phyloP scores from a whole-genome alignment of 2,329 filamentous ascomycete genomes.

The Xylariaceae sp. region DNA sequence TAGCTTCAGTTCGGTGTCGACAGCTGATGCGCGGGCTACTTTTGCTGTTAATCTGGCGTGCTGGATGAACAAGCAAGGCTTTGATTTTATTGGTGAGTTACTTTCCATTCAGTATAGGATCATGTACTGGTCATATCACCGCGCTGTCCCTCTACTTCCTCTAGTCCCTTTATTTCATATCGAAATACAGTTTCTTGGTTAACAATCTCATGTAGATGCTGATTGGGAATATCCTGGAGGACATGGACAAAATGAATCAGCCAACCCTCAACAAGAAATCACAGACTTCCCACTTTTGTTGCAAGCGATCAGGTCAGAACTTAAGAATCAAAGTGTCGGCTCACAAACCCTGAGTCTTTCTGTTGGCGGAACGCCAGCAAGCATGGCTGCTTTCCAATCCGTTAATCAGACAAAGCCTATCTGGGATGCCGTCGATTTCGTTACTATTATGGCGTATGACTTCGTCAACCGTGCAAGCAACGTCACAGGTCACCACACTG shows the following conservation, averaged over 20 bases:
- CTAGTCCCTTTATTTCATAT: too few species aligned
- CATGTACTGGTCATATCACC: neutral
- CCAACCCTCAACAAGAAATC: constrained; percentile 11
- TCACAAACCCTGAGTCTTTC: constrained; percentile 12
- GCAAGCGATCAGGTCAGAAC: neutral
- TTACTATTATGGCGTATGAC: constrained; percentile 25
- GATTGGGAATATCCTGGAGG: constrained; percentile 28
- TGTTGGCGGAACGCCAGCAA: constrained; percentile 2
- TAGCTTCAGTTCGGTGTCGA: constrained; percentile 12
- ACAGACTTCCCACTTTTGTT: constrained; percentile 14
- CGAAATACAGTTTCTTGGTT: neutral
- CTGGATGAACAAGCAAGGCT: constrained; percentile 14
- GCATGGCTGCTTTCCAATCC: constrained; percentile 19
- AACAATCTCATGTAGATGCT: constrained; percentile 8
- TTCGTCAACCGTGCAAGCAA: constrained; percentile 18
- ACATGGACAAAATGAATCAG: constrained; percentile 6
- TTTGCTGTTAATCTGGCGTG: constrained; percentile 15
- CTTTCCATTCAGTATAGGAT: neutral
- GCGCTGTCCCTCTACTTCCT: neutral
- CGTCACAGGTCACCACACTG: constrained; percentile 14
- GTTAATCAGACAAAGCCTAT: neutral
- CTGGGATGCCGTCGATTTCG: constrained; percentile 19
- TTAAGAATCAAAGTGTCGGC: constrained; percentile 1
- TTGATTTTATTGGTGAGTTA: constrained; percentile 23
- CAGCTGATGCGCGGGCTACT: neutral